Evolutionary conservation across 2,329 filamentous ascomycete genomes (phyloP), one percentile per base, ranked within the genome.

Genomic region (Diaporthe vexans): DNA sequence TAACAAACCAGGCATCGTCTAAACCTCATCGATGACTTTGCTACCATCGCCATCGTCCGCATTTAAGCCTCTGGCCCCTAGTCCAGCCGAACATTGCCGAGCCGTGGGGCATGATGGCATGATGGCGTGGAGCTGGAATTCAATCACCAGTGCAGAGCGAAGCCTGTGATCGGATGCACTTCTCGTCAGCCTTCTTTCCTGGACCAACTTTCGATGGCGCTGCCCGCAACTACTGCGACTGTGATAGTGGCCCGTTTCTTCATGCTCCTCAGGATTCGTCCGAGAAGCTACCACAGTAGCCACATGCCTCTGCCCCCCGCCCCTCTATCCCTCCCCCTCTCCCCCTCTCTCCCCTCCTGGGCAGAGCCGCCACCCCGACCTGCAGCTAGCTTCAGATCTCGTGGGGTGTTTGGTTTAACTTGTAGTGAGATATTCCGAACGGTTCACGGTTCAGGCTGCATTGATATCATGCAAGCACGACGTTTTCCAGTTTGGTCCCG

Each of bases 381-480:
- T 29, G 21, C 29, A 40, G 43, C 68, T 57, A 71, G 56, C 43
- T 71, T 33, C 35, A n/a, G 24, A 57, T 29, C 29, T 61, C 56
- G 68, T 59, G 56, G 69, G 56, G 17, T 26, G 43, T 26, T 52
- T 48, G n/a, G 7, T 24, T 48, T 40, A 37, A 37, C 46, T 40
- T 59, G 46, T 33, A 40, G 21, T 56, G 54, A 40, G 37, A 58
- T 65, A 52, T 26, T 37, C 63, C 37, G 46, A 40, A 63, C 65
- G 24, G 29, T 56, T 46, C 29, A 46, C 61, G 58, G 67, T 58
- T 63, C 65, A 65, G 72, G 69, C 57, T 72, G 68, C 73, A 72
- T 65, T 58, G 68, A 63, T 40, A 37, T 72, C 35, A 67, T 67
- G 67, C 68, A 67, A 19, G 48, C 29, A 67, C 63, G 63, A 58